Conservation (phyloP, 2,329 filamentous ascomycete genomes). For the Ophiognomonia clavigignenti-juglandacearum region DNA sequence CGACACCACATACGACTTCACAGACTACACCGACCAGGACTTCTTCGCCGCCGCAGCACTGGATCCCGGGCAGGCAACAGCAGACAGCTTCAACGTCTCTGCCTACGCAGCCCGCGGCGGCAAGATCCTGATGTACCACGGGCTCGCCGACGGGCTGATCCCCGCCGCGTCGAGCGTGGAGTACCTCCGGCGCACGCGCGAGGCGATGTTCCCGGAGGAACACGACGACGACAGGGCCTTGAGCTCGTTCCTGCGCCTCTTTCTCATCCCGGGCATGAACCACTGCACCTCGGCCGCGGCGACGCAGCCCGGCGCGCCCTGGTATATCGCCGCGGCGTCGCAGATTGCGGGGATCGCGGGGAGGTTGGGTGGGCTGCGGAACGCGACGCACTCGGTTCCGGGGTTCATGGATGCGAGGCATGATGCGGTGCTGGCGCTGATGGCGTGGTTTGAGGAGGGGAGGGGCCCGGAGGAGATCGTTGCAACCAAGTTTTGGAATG, state of each 20-base stretch:
- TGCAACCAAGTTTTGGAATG: constrained; percentile 1
- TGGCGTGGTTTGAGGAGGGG: constrained; percentile 39
- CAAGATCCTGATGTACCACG: constrained; percentile 42
- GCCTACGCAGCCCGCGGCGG: constrained; percentile 30
- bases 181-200: background rate
- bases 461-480: constrained; percentile 31
- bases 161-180: constrained; percentile 27
- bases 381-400: background rate
- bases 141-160: constrained; percentile 37
- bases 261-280: constrained; percentile 45
- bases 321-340: constrained; percentile 6
- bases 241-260: constrained; percentile 44
- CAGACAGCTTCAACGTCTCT: constrained; percentile 27
- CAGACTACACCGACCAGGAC: constrained; percentile 26
- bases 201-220: constrained; percentile 9
- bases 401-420: constrained; percentile 22
- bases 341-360: no score
- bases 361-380: no score
- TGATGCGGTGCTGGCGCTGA: constrained; percentile 37
- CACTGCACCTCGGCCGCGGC: constrained; percentile 34
- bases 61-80: constrained; percentile 8
- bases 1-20: constrained; percentile 31
- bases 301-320: constrained; percentile 5
- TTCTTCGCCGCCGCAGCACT: background rate
- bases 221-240: constrained; percentile 23